A percentile compares a stretch with the other conserved stretches of the same genome.
Conservation (phyloP, 2,329 filamentous ascomycete species). For the Aureobasidium pullulans region DNA sequence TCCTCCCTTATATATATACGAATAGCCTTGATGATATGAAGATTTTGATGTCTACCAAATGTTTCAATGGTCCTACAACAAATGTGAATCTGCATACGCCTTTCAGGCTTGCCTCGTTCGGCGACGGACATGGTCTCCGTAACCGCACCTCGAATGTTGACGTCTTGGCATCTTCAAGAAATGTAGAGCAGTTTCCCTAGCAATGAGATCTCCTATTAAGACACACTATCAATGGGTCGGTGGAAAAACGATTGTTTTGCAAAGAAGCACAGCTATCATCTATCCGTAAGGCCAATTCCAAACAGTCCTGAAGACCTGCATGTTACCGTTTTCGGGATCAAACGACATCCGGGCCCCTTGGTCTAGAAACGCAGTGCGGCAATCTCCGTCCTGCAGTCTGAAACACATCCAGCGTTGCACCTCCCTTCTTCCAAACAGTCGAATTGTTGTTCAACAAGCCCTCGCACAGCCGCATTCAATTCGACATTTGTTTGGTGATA, state of each 20-base stretch:
- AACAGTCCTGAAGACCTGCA: neutral
- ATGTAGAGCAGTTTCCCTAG: constrained; percentile 3
- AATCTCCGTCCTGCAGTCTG: neutral
- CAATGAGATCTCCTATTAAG: neutral
- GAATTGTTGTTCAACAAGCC: constrained; percentile 11
- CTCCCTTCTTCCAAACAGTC: constrained; percentile 10
- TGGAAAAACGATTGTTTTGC: neutral
- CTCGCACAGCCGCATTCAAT: neutral
- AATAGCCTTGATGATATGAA: constrained; percentile 8
- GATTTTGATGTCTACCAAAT: neutral
- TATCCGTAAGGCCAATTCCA: neutral
- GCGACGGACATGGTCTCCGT: neutral
- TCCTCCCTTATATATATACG: neutral
- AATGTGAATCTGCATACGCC: neutral
- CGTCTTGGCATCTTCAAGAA: constrained; percentile 1
- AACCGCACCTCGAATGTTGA: neutral
- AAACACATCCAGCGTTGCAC: neutral
- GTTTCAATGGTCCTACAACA: neutral
- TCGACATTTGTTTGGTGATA: neutral
- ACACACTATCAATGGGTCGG: neutral
- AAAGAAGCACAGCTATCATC: neutral
- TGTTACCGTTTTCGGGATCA: neutral
- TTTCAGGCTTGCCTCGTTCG: neutral
- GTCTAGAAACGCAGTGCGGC: neutral
- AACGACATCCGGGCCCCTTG: neutral